phyloP scores from a whole-genome alignment of 2,329 filamentous ascomycete species.

The Diplodia mutila region DNA sequence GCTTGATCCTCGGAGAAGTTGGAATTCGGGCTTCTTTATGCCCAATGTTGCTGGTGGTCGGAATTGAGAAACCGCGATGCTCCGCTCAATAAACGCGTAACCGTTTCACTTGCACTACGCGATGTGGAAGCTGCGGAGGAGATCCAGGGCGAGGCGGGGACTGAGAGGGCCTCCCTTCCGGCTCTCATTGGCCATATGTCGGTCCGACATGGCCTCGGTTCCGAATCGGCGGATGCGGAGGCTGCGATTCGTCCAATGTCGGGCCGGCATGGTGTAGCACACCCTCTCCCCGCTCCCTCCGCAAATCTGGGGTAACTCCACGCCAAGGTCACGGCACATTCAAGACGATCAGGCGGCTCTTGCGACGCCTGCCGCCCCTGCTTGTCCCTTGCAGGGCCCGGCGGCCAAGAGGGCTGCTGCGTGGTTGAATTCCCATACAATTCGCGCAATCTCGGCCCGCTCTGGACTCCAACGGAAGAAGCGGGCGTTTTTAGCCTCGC shows the following conservation, averaged over 20 bases:
- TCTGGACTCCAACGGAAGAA: background rate
- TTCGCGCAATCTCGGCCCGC: conserved; percentile 16
- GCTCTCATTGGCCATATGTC: background rate
- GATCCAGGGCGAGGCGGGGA: background rate
- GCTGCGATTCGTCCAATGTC: background rate
- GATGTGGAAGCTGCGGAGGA: background rate
- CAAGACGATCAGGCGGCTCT: conserved; percentile 8
- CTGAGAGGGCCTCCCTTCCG: background rate
- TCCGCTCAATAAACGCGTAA: background rate
- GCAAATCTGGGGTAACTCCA: conserved; percentile 20
- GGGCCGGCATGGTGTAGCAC: background rate
- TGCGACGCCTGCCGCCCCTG: too few species aligned
- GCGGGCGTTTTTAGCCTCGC: conserved; percentile 5
- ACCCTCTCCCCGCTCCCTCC: background rate
- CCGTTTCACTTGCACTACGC: background rate
- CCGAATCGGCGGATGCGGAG: background rate
- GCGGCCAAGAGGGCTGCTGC: background rate
- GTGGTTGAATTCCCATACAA: background rate
- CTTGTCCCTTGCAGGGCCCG: background rate
- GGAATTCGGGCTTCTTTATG: background rate
- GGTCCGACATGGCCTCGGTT: background rate
- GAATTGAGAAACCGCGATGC: conserved; percentile 2
- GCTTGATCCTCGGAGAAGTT: background rate
- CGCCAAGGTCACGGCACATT: background rate
- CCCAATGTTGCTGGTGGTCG: background rate